Evolutionary conservation across 2,329 filamentous ascomycete species (phyloP).

Genomic region (Verticillium dahliae): DNA sequence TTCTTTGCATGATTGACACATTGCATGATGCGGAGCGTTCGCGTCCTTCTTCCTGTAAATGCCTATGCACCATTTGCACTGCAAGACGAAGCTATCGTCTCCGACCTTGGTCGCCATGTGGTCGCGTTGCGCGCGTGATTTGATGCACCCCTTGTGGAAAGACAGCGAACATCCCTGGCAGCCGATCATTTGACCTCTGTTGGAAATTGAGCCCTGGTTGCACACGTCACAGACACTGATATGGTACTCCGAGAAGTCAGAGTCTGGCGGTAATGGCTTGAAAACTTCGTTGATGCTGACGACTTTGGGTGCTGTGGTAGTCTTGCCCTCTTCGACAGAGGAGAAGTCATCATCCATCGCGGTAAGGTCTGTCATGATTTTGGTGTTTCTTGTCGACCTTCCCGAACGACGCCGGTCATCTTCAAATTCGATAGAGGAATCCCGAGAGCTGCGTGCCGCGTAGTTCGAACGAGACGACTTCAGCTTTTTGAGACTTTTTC

Average conservation of each 20-base stretch:
- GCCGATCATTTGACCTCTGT: conserved; percentile 66
- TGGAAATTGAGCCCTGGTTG: conserved; percentile 39
- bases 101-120: conserved; percentile 84
- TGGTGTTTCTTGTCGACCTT: conserved; percentile 35
- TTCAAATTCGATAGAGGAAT: conserved; percentile 48
- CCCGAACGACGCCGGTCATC: conserved; percentile 37
- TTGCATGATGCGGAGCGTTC: conserved; percentile 61
- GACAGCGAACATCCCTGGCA: conserved; percentile 87
- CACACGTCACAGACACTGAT: conserved; percentile 68
- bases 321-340: conserved; percentile 40
- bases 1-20: conserved; percentile 64
- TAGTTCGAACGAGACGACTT: conserved; percentile 13
- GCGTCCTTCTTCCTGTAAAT: conserved; percentile 60
- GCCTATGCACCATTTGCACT: conserved; percentile 81
- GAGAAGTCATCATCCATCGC: conserved; percentile 54
- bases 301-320: conserved; percentile 42
- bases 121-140: conserved; percentile 65
- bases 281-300: conserved; percentile 70
- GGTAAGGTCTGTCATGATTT: conserved; percentile 43
- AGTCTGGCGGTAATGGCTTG: conserved; percentile 49
- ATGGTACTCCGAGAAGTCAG: conserved; percentile 66
- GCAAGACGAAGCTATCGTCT: conserved; percentile 72
- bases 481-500: conserved; percentile 11
- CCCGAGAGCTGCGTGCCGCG: conserved; percentile 17
- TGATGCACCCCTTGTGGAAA: conserved; percentile 80